Base-by-base conservation (phyloP, 2,329 filamentous ascomycete species). In the Aspergillus udagawae region DNA sequence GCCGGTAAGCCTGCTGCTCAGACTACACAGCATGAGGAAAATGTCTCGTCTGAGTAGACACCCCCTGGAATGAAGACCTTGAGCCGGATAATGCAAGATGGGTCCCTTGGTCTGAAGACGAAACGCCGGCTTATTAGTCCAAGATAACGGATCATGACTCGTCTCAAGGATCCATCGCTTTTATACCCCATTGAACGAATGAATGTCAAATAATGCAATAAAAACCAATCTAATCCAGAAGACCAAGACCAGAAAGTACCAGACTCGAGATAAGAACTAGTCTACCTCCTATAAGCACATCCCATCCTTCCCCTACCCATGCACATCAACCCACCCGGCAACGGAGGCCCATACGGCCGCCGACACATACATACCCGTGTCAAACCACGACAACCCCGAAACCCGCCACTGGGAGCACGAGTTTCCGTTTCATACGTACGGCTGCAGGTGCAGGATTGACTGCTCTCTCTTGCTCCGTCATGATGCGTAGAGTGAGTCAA, bases 1-100 rank as follows among this genome's bases (percentile, higher is more conserved):
- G 62, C 61, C 32, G 70, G 67, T 8, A 70, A 70, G 54, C 35
- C 57, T 1, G n/a, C 21, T 45, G 10, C 8, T 12, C 10, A 20
- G 14, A 23, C 20, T 10, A 45, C 42, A 1, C n/a, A 45, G 42
- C 42, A 45, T 23, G 42, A 45, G 42, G 42, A 45, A 14, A 12
- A 45, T 23, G 20, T 9, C 0, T 21, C n/a, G 42, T 21, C 42
- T 23, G 42, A 20, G 21, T 23, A 38, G 32, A 2, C 1, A 17
- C 14, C 14, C 14, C n/a, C 32, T 38, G 12, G 32, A 35, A 17
- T 35, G 32, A 6, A 17, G 12, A 35, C 4, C 5, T 35, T 35
- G 32, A 14, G 2, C 32, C 2, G 32, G 32, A 32, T 14, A 6
- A 14, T 32, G 29, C 9, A 44, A n/a, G 35, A 41, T 5, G 14